phyloP scores from a whole-genome alignment of 2,329 filamentous ascomycete genomes.

The Neoarthrinium moseri region DNA sequence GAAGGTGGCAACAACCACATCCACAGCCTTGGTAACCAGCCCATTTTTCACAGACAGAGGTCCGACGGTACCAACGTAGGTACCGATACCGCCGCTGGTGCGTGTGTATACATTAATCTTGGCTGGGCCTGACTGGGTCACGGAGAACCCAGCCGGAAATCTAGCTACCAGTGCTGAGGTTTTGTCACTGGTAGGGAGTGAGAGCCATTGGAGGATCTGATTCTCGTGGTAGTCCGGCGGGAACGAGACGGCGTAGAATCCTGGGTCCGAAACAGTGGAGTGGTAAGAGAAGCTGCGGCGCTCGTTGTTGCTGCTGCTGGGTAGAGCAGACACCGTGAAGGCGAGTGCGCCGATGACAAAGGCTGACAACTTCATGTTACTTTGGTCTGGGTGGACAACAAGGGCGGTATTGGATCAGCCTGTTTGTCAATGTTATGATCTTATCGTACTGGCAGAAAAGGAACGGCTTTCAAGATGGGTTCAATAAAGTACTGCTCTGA shows the following conservation, averaged over 20 bases:
- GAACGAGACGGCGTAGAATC: constrained; percentile 2
- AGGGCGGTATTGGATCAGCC: too few species aligned
- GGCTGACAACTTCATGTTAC: neutral
- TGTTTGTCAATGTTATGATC: too few species aligned
- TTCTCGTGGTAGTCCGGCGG: constrained; percentile 6
- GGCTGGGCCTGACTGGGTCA: constrained; percentile 1
- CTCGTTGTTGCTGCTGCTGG: neutral
- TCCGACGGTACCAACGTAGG: neutral
- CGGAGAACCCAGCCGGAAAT: constrained; percentile 2
- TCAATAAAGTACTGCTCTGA: too few species aligned
- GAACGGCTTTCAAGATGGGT: too few species aligned
- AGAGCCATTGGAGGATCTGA: constrained; percentile 3
- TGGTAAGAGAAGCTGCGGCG: neutral
- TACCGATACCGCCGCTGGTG: constrained; percentile 1
- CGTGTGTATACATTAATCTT: constrained; percentile 4
- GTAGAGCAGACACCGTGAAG: constrained; percentile 4
- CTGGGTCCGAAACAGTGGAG: constrained; percentile 3
- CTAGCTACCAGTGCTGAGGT: neutral
- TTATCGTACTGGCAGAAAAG: too few species aligned
- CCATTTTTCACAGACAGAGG: neutral
- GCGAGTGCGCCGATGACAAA: neutral
- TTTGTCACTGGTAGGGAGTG: neutral
- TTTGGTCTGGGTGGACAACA: neutral
- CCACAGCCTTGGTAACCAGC: neutral
- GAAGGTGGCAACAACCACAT: constrained; percentile 1